Evolutionary conservation across 2,329 filamentous ascomycete genomes (phyloP).

Genomic region (Cladorrhinum sp.): DNA sequence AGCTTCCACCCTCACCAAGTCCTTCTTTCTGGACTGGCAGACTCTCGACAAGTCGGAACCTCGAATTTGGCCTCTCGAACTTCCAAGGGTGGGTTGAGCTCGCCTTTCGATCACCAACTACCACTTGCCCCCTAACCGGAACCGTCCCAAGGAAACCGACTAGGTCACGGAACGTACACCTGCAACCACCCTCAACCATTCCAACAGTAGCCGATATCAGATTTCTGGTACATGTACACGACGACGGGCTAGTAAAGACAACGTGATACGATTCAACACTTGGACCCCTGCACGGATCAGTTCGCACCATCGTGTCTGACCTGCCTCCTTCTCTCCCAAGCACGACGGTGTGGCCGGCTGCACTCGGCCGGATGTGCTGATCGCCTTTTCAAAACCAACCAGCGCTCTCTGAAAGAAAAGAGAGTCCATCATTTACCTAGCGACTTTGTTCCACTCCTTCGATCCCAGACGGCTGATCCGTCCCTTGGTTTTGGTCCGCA

Average conservation of each 20-base stretch:
- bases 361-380: constrained; percentile 19
- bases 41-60: constrained; percentile 17
- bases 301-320: constrained; percentile 53
- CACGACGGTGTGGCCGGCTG: constrained; percentile 13
- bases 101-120: constrained; percentile 3
- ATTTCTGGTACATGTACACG: neutral
- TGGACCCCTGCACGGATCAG: constrained; percentile 39
- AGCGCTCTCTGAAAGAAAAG: neutral
- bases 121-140: constrained; percentile 12
- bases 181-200: neutral
- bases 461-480: neutral
- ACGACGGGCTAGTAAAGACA: neutral
- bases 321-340: constrained; percentile 30
- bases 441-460: neutral
- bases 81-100: constrained; percentile 12
- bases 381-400: constrained; percentile 18
- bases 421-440: neutral
- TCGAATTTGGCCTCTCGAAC: constrained; percentile 13
- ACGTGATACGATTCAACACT: neutral
- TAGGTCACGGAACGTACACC: constrained; percentile 17
- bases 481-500: neutral
- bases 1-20: constrained; percentile 40
- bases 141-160: constrained; percentile 20
- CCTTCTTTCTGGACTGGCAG: constrained; percentile 31
- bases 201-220: neutral